Base-by-base conservation (phyloP, 2,329 filamentous ascomycete genomes). In the Colletotrichum sojae region DNA sequence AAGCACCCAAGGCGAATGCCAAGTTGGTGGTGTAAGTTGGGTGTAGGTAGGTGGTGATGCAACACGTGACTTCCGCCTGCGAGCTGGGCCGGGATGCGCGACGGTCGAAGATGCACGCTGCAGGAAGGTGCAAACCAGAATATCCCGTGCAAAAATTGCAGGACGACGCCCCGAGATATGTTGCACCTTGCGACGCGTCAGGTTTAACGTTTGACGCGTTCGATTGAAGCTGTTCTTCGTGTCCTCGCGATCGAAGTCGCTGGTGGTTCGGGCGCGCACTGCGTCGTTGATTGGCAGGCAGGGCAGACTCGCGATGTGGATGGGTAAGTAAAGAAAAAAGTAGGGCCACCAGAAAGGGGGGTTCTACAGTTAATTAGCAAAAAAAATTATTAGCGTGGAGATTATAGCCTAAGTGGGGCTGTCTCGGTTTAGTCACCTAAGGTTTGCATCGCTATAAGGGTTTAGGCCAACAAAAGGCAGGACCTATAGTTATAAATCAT, bases 161-260 rank as follows among this genome's bases (percentile, higher is more conserved):
- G 10, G 4, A 9, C 31, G 18, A 6, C 5, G 13, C 5, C 18
- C 3, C 5, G 2, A 6, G 15, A 31, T 6, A 54, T 27, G 6
- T 13, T 45, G 10, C 65, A 54, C 53, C 40, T 10, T 5, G 46
- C 49, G 60, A 59, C 65, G 65, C 65, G 65, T 54, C 25, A 8
- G 9, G 22, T 9, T 31, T 2, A 20, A 6, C 39, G 39, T 5
- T 64, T 13, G 31, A 65, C 65, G 22, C 65, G 65, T 25, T 36
- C 40, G 12, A 15, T 43, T 6, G 40, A 15, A 6, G 4, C 13
- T 5, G 13, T 43, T 43, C 15, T 5, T n/a, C 31, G 31, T 36
- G 31, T 36, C 10, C 31, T 36, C 31, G 31, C 31, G 9, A 10
- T 36, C 31, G 10, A 1, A 10, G 31, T 36, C 31, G 9, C 10